Base-by-base conservation (phyloP, 805 yeast species). In the Starmerella tilneyi region DNA sequence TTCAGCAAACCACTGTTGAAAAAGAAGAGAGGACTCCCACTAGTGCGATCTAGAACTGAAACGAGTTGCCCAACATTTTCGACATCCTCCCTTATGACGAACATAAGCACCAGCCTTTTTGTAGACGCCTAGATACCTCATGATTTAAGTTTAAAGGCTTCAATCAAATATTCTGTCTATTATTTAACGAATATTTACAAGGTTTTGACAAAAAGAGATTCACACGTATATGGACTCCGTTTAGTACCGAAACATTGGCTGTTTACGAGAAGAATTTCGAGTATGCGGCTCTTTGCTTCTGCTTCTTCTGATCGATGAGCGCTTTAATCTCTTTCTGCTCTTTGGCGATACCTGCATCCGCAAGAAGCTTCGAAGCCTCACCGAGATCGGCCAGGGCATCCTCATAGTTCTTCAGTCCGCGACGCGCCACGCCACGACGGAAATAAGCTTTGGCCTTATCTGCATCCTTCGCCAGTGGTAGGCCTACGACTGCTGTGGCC, bases 371-470 rank as follows among this genome's bases (percentile, higher is more conserved):
- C 21, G 75, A 63, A 0, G 96, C 96, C 49, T 70, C 67, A 52
- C 77, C 74, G 46, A 86, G 72, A 49, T 79, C 81, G 11, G 61
- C 64, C 41, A 80, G 66, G 0, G 95, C 94, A 46, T 69, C 73
- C 24, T 80, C 89, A 44, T 77, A 79, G 58, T 83, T 79, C 58
- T 80, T 80, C 19, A 71, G 66, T 8, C 73, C 63, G 48, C 75
- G 63, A 56, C 77, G 72, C 1, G 92, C 95, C 58, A 73, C 67
- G 29, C 94, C 96, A 62, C 89, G 78, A 62, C 97, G 79, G 68
- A 79, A 88, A 35, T 75, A 66, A 0, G 96, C 96, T 68, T 88
- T 88, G 15, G 94, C 84, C 60, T 73, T 74, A 19, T 85, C 77
- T 50, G 78, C 74, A 32, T 74, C 81, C 45, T 75, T 83, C 2